Evolutionary conservation across 1,284 basidiomycete genomes (phyloP).

Genomic region (Trichosporon asahii): DNA sequence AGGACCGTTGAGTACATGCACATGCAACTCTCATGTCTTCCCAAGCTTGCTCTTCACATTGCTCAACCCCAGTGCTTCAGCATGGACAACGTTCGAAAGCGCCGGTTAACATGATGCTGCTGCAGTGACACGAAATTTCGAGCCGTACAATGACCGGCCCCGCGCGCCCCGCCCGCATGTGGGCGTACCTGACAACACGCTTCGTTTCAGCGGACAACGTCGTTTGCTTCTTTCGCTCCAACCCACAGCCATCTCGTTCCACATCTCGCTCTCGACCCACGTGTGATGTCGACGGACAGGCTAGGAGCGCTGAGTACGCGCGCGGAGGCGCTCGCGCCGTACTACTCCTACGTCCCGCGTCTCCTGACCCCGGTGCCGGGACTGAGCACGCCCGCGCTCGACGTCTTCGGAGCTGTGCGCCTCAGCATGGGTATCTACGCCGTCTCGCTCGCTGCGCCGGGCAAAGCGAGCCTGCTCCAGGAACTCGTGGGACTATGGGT

Average conservation of each 20-base stretch:
- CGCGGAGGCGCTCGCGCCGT: conserved; percentile 16
- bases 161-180: no score
- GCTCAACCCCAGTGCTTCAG: not conserved
- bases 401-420: conserved; percentile 45
- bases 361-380: conserved; percentile 36
- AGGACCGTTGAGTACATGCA: not conserved
- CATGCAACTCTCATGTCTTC: not conserved
- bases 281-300: not conserved
- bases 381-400: conserved; percentile 33
- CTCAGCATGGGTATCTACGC: conserved; percentile 45
- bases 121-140: not conserved
- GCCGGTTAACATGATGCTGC: not conserved
- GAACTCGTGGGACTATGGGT: conserved; percentile 47
- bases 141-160: not conserved
- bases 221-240: not conserved
- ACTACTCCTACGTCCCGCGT: conserved; percentile 23
- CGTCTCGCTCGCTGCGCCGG: conserved; percentile 31
- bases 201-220: not conserved
- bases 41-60: not conserved
- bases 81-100: not conserved
- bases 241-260: not conserved
- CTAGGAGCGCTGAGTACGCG: not conserved
- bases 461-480: conserved; percentile 35
- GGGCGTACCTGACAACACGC: not conserved
- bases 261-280: no score